Conservation (phyloP, 1,284 basidiomycete genomes). For the Ganoderma meredithae region DNA sequence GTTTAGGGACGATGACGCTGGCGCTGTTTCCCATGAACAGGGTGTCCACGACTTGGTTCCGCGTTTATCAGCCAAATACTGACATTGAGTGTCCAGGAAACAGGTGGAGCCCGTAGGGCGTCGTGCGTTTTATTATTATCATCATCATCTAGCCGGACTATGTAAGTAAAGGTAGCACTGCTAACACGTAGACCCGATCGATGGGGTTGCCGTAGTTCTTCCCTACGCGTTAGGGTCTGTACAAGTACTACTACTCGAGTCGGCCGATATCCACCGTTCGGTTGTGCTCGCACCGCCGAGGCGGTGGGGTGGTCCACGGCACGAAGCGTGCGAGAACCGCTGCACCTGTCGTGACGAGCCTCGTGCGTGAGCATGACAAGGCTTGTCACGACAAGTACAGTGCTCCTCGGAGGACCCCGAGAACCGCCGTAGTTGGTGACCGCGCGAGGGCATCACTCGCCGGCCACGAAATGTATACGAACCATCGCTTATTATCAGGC, state of each 20-base stretch:
- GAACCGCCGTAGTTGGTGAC: background rate
- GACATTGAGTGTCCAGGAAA: background rate
- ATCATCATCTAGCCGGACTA: too few relatives aligned
- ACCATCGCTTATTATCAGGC: constrained; percentile 25
- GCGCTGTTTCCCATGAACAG: background rate
- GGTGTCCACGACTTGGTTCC: background rate
- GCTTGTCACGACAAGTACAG: background rate
- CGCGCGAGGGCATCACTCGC: background rate
- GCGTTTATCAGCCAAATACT: background rate
- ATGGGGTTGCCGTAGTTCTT: too few relatives aligned
- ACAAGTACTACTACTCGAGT: too few relatives aligned
- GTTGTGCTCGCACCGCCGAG: too few relatives aligned
- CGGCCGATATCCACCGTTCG: too few relatives aligned
- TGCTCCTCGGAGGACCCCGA: constrained; percentile 14
- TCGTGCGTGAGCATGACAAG: background rate
- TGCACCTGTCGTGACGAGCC: too few relatives aligned
- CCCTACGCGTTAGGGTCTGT: too few relatives aligned
- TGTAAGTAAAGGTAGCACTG: too few relatives aligned
- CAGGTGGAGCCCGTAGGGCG: background rate
- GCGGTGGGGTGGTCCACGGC: too few relatives aligned
- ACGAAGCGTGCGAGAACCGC: too few relatives aligned
- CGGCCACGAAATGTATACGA: background rate
- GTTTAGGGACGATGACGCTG: background rate
- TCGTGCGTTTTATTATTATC: too few relatives aligned
- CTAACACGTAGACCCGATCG: too few relatives aligned